phyloP scores from a whole-genome alignment of 129 eudicot species.

The Arctium minus region DNA sequence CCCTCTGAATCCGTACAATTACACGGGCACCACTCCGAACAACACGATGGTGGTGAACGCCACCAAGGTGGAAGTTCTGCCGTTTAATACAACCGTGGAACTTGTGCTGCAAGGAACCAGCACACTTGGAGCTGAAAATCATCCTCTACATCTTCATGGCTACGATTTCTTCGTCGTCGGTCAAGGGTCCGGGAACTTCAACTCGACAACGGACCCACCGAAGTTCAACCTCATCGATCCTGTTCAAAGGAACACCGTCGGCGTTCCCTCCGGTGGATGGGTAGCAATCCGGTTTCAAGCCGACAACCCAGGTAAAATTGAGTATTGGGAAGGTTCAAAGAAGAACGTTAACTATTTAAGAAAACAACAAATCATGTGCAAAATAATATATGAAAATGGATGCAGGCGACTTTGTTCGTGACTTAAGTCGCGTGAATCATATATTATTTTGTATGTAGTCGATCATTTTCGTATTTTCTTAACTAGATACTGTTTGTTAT shows the following conservation, averaged over 20 bases:
- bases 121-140: constrained; percentile 59
- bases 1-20: constrained; percentile 48
- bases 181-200: constrained; percentile 69
- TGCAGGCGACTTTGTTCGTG: too few species aligned
- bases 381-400: too few species aligned
- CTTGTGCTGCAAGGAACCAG: constrained; percentile 67
- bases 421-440: too few species aligned
- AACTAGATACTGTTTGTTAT: too few species aligned
- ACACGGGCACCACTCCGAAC: constrained; percentile 65
- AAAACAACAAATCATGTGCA: background rate
- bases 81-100: constrained; percentile 58
- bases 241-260: constrained; percentile 55
- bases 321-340: background rate
- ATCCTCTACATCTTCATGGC: constrained; percentile 71
- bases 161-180: constrained; percentile 54
- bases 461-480: too few species aligned
- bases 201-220: constrained; percentile 46
- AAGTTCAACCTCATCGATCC: constrained; percentile 64
- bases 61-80: constrained; percentile 52
- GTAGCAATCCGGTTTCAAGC: constrained; percentile 62
- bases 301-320: constrained; percentile 56
- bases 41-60: constrained; percentile 51
- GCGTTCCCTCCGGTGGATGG: constrained; percentile 83
- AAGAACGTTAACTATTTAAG: background rate
- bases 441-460: too few species aligned